Base-by-base conservation (phyloP, 306 rosid species). In the Trifolium dubium region DNA sequence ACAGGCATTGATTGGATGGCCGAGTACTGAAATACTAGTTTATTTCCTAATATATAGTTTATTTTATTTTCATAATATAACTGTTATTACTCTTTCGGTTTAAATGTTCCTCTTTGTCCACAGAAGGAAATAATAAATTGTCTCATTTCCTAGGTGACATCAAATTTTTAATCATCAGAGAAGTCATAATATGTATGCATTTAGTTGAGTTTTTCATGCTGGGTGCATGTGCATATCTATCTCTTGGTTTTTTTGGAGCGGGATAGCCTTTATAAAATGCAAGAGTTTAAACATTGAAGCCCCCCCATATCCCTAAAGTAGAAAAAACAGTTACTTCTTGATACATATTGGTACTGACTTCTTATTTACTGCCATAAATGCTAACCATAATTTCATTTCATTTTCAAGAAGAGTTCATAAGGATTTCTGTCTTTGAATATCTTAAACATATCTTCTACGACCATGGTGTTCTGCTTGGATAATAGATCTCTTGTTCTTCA, bases 381-480 rank as follows among this genome's bases (percentile, higher is more conserved):
- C 47, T 23, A 63, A 23, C 41, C 44, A 14, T 2, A 10, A 10
- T 51, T 39, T 19, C 32, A 34, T 43, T 69, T 61, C 41, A 54
- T 55, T 62, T 64, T 64, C 19, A 43, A 70, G 29, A 4, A 3
- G 23, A 46, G 31, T 67, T 41, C 50, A 29, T 37, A 43, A 35
- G 43, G 23, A 61, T 43, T 69, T 55, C 63, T 62, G 17, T n/a
- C 15, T 43, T 64, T 15, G 28, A 73, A 35, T 67, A 50, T 59
- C 41, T 72, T 13, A 30, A 15, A 40, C 82, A 46, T 46, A 51
- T 72, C 53, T 50, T 69, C 63, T 32, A 31, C 55, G 23, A n/a
- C 55, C 63, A 14, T 54, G 51, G 44, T 67, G 40, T 72, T 72
- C n/a, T 31, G 17, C 9, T 65, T 77, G 43, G 63, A 47, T 61